These are phyloP conservation scores for Verticillium tricorpus DNA, from an alignment of 2,329 filamentous ascomycete genomes.

Conservation along the genomic window DNA sequence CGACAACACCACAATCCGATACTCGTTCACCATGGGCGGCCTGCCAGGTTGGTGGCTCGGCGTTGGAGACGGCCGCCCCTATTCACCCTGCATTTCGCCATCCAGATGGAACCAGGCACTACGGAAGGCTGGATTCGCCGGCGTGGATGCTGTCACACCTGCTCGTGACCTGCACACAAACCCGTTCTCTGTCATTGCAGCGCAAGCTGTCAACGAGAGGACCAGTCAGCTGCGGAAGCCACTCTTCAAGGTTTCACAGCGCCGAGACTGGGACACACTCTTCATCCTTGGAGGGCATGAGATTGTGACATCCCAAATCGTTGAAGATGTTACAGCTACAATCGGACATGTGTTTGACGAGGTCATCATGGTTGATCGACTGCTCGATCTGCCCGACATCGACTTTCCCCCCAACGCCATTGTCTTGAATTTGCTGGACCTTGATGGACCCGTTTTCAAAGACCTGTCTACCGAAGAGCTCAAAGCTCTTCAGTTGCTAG, in stretches of 20 bases:
- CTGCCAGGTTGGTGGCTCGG: conserved; percentile 32
- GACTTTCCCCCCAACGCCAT: neutral
- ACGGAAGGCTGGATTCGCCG: neutral
- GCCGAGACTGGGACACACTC: neutral
- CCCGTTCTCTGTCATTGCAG: neutral
- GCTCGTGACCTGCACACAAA: neutral
- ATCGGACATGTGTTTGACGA: neutral
- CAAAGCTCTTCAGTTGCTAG: conserved; percentile 4
- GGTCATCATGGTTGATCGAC: neutral
- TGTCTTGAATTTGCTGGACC: neutral
- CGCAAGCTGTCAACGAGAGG: neutral
- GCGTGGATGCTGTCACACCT: neutral
- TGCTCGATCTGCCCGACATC: neutral
- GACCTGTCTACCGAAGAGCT: conserved; percentile 5
- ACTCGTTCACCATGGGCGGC: conserved; percentile 14
- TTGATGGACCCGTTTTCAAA: neutral
- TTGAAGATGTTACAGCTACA: neutral
- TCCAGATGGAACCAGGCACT: conserved; percentile 17
- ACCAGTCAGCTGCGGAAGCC: neutral
- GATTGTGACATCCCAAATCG: neutral
- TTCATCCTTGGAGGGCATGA: neutral
- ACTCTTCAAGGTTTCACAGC: neutral
- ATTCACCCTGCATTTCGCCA: conserved; percentile 19
- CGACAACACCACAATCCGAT: conserved; percentile 11
- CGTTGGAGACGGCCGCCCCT: conserved; percentile 18